A percentile compares a stretch with the other conserved stretches of the same genome.
phyloP scores from a whole-genome alignment of 2,329 filamentous ascomycete species.

The Raffaelea ambrosiae region DNA sequence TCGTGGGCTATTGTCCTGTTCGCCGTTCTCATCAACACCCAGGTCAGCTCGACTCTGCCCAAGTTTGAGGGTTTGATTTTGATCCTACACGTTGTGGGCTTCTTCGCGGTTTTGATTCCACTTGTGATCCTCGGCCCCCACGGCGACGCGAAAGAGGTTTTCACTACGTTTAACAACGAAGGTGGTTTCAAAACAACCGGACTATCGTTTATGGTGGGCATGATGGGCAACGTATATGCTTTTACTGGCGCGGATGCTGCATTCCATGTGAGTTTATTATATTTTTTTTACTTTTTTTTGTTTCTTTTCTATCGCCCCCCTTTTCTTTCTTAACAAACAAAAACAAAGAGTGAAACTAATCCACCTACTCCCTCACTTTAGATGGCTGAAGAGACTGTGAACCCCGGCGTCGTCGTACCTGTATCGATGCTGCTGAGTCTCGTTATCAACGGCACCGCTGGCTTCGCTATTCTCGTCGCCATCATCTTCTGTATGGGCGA shows the following conservation, averaged over 20 bases:
- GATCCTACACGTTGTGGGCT: conserved; percentile 38
- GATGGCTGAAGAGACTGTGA: conserved; percentile 29
- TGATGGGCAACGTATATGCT: conserved; percentile 30
- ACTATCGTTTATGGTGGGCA: conserved; percentile 36
- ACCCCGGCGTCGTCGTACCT: conserved; percentile 25
- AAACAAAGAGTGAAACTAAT: too few species aligned
- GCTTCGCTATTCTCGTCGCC: conserved; percentile 28
- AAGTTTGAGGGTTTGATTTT: conserved; percentile 42
- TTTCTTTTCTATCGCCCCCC: too few species aligned
- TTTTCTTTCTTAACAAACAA: too few species aligned
- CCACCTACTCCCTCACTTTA: too few species aligned
- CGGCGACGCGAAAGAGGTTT: conserved; percentile 24
- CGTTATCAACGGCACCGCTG: conserved; percentile 24
- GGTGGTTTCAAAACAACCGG: conserved; percentile 37
- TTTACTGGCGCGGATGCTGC: conserved; percentile 26
- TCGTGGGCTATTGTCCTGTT: conserved; percentile 37
- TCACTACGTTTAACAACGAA: conserved; percentile 36
- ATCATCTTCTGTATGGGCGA: conserved; percentile 27
- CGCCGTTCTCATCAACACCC: conserved; percentile 41
- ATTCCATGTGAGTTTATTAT: conserved; percentile 15
- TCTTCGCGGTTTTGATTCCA: conserved; percentile 23
- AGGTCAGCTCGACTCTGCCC: conserved; percentile 32
- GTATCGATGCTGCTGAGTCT: conserved; percentile 26
- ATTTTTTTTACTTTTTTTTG: background rate
- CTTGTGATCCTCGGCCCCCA: conserved; percentile 18